Evolutionary conservation across 768 basidiomycete genomes (phyloP).

Genomic region (Tephrocybe rancida): DNA sequence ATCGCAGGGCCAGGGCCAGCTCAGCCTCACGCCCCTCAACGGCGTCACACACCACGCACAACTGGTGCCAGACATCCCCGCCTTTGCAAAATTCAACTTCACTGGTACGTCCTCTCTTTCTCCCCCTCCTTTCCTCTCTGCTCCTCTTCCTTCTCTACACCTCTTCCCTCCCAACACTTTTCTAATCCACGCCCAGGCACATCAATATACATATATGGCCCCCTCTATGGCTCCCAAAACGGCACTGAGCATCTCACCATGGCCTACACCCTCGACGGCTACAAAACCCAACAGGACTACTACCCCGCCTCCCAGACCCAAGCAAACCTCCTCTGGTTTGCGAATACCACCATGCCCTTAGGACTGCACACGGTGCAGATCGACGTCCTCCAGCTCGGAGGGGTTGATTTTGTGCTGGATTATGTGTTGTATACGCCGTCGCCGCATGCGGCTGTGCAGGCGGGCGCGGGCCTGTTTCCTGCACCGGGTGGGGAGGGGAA

Average conservation of each 20-base stretch:
- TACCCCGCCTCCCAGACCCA: background rate
- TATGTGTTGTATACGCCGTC: background rate
- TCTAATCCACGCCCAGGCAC: background rate
- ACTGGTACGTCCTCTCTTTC: background rate
- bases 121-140: too few relatives aligned
- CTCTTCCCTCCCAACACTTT: background rate
- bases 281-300: background rate
- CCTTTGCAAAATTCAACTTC: background rate
- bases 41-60: background rate
- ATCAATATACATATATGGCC: background rate
- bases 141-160: too few relatives aligned
- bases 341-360: background rate
- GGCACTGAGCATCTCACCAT: background rate
- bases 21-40: background rate
- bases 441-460: background rate
- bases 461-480: background rate
- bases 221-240: background rate
- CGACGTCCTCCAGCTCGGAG: background rate
- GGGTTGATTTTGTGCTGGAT: background rate
- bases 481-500: background rate
- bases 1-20: background rate
- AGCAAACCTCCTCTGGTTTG: background rate
- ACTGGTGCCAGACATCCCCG: background rate
- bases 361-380: background rate
- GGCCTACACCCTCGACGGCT: background rate